These are phyloP conservation scores for Boletus reticuloceps DNA, from an alignment of 768 basidiomycete genomes.

Conservation along the genomic window DNA sequence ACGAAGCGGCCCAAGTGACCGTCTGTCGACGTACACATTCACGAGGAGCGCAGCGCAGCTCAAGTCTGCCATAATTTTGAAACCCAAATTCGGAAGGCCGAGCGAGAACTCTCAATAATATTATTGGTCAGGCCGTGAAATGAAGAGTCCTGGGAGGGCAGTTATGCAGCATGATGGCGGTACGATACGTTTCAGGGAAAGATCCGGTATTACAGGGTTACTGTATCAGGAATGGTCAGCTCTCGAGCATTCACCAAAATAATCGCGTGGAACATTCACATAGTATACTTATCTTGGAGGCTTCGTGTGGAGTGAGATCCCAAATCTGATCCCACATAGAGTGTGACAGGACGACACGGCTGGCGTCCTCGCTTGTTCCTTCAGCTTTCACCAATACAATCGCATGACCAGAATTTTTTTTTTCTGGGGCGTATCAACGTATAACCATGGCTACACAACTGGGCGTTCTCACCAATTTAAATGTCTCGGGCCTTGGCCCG, in stretches of 20 bases:
- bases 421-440: slow-evolving; percentile 3
- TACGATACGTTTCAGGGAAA: slow-evolving; percentile 17
- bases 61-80: no score
- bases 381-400: background rate
- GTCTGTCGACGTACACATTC: background rate
- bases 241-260: background rate
- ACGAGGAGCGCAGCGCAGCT: background rate
- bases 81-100: background rate
- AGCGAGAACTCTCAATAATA: background rate
- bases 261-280: background rate
- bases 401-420: background rate
- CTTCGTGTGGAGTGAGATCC: background rate
- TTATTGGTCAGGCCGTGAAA: slow-evolving; percentile 1
- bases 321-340: background rate
- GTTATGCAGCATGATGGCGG: background rate
- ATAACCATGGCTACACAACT: slow-evolving; percentile 20
- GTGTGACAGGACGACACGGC: background rate
- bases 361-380: background rate
- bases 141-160: slow-evolving; percentile 6
- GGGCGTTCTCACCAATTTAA: background rate
- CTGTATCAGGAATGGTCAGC: background rate
- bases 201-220: slow-evolving; percentile 5
- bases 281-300: background rate
- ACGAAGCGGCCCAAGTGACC: background rate
- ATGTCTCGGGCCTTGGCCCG: background rate